Evolutionary conservation across 2,329 filamentous ascomycete species (phyloP).

Genomic region (Xylariaceae sp.): DNA sequence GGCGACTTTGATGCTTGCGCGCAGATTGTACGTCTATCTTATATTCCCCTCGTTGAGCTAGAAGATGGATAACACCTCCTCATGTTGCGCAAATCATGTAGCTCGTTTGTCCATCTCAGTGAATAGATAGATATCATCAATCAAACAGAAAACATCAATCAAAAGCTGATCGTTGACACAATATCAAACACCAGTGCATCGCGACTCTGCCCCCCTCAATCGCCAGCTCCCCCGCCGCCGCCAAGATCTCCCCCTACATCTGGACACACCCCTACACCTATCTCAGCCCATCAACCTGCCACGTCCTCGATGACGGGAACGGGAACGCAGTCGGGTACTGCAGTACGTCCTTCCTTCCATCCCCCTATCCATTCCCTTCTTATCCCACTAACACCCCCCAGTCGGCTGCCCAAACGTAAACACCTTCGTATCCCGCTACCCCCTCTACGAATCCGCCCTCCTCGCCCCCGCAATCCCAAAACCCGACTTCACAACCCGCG

Average conservation of each 20-base stretch:
- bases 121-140: neutral
- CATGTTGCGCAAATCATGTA: neutral
- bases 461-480: slow-evolving; percentile 29
- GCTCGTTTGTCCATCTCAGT: neutral
- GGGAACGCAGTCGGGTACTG: slow-evolving; percentile 46
- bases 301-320: slow-evolving; percentile 44
- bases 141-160: neutral
- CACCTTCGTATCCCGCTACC: slow-evolving; percentile 37
- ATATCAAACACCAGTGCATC: slow-evolving; percentile 37
- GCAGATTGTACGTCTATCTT: slow-evolving; percentile 35
- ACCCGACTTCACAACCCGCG: slow-evolving; percentile 28
- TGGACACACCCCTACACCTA: slow-evolving; percentile 48
- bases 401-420: slow-evolving; percentile 35
- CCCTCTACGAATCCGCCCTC: slow-evolving; percentile 35
- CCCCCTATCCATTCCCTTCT: neutral
- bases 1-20: slow-evolving; percentile 39
- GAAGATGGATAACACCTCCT: neutral
- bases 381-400: slow-evolving; percentile 1
- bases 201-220: slow-evolving; percentile 43
- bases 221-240: slow-evolving; percentile 31
- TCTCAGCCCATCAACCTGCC: slow-evolving; percentile 41
- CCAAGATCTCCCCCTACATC: slow-evolving; percentile 42
- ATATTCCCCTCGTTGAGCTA: neutral
- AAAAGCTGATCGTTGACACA: neutral
- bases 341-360: slow-evolving; percentile 32